A percentile compares a stretch with the other conserved stretches of the same genome.
Evolutionary conservation across 805 yeast genomes (phyloP).

Genomic region (Saturnispora bothae): DNA sequence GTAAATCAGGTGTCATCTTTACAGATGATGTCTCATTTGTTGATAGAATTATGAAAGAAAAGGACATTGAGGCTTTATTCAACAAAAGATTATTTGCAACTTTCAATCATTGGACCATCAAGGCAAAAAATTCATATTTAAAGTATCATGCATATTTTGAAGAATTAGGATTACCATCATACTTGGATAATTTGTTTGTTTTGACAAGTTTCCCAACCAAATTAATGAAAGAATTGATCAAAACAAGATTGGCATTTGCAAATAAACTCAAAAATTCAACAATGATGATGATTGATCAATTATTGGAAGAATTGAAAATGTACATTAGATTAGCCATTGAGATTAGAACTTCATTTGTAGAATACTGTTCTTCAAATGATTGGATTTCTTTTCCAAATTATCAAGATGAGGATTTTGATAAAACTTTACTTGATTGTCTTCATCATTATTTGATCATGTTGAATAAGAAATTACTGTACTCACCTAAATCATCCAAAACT

Average conservation of each 20-base stretch:
- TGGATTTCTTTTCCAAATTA: constrained; percentile 59
- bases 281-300: constrained; percentile 92
- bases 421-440: constrained; percentile 62
- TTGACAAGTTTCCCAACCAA: constrained; percentile 69
- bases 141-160: constrained; percentile 52
- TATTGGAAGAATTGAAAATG: constrained; percentile 72
- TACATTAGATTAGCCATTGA: constrained; percentile 68
- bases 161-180: constrained; percentile 63
- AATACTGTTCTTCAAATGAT: constrained; percentile 48
- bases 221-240: constrained; percentile 68
- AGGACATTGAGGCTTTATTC: constrained; percentile 63
- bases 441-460: constrained; percentile 59
- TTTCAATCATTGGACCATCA: constrained; percentile 71
- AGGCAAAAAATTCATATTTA: constrained; percentile 64
- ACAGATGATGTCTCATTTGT: constrained; percentile 67
- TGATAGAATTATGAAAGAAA: constrained; percentile 72
- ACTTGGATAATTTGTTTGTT: constrained; percentile 51
- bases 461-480: constrained; percentile 68
- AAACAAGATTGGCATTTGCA: constrained; percentile 67
- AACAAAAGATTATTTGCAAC: constrained; percentile 56
- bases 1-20: constrained; percentile 27
- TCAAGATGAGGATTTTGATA: constrained; percentile 52
- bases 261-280: constrained; percentile 74
- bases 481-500: constrained; percentile 40
- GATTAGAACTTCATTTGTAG: constrained; percentile 55